These are phyloP conservation scores for Starmerella geochares DNA, from an alignment of 805 yeast species.

Conservation along the genomic window DNA sequence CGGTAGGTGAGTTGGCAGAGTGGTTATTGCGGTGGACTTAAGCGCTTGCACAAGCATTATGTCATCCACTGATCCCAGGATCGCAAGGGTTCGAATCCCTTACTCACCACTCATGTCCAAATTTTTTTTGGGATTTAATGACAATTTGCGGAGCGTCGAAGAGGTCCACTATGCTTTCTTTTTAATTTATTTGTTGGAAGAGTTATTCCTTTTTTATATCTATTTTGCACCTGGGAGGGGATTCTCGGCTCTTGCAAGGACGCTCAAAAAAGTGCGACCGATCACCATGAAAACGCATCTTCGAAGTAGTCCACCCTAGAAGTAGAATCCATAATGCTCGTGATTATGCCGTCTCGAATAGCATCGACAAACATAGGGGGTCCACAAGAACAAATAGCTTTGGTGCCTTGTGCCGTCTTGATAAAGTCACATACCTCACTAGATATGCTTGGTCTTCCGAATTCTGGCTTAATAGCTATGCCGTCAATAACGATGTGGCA, in stretches of 20 bases:
- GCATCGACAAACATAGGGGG: conserved; percentile 49
- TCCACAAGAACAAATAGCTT: conserved; percentile 51
- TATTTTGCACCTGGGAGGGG: too few relatives aligned
- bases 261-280: too few relatives aligned
- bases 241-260: too few relatives aligned
- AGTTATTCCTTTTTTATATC: not conserved
- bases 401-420: conserved; percentile 31
- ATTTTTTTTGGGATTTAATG: not conserved
- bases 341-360: conserved; percentile 36
- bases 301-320: conserved; percentile 32
- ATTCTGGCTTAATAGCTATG: conserved; percentile 9
- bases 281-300: conserved; percentile 33
- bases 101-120: conserved; percentile 20
- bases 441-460: conserved; percentile 24
- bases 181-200: not conserved
- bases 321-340: conserved; percentile 23
- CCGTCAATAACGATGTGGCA: conserved; percentile 15
- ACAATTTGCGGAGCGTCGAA: too few relatives aligned
- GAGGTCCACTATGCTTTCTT: not conserved
- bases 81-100: conserved; percentile 30
- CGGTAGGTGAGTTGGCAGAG: conserved; percentile 25
- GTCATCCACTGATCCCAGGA: conserved; percentile 26
- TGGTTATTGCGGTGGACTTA: conserved; percentile 29
- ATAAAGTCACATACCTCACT: conserved; percentile 21
- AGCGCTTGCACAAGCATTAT: conserved; percentile 11